Evolutionary conservation across 2,329 filamentous ascomycete genomes (phyloP), one percentile per base, ranked within the genome.

Genomic region (Pezicula carpinea): DNA sequence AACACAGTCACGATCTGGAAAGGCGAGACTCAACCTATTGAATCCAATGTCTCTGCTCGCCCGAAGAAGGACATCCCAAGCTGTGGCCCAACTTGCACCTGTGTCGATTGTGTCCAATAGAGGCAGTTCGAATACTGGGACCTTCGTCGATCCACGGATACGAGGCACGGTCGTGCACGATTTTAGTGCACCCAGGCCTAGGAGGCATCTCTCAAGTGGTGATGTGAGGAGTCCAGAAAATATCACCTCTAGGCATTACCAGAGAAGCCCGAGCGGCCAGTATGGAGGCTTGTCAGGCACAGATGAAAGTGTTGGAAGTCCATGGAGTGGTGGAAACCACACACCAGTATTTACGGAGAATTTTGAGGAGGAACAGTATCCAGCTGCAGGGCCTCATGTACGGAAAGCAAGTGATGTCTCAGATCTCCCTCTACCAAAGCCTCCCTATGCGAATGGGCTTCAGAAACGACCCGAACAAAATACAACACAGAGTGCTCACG

Each of bases 71-170:
- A 62, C 54, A 41, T 60, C 56, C 46, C 66, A 60, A 50, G 59
- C 50, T 52, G 59, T 57, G 42, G 58, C 50, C 23, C 56, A 62
- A 39, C 44, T 61, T 22, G 48, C 55, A 5, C 51, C 58, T 38
- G 55, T 60, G 43, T 52, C 58, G 22, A 49, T 59, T 19, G 53
- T 49, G 21, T 52, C 51, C 8, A 52, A 38, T 23, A 46, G 43
- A 43, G 49, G 44, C 49, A 54, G 46, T 48, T 54, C 47, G 18
- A 56, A 43, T 43, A 51, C 22, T 55, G 66, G 39, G 64, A 66
- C 18, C 60, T 82, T 83, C 55, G 81, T 83, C 55, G 81, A 85
- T 55, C 81, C 81, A 15, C 73, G 79, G 8, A 86, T 86, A 53
- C 74, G 73, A 57, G 83, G 79, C 41, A 86, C 77, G 6, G 71